Percentiles rank a stretch among this genome's conserved stretches.
Conservation (phyloP, 441 rosid species). For the Pelargonium myrrhifolium region DNA sequence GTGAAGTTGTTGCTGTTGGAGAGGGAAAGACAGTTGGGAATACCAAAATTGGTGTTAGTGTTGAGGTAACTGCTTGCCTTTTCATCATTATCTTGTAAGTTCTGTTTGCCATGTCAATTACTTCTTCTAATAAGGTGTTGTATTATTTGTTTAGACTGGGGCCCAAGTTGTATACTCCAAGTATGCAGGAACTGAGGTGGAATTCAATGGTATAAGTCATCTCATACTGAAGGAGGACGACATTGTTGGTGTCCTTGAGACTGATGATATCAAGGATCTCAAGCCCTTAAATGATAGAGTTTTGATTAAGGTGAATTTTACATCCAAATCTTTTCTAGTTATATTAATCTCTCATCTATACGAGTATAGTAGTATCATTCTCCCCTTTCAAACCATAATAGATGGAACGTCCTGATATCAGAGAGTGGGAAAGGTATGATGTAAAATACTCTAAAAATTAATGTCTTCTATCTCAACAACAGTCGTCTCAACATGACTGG, state of each 20-base stretch:
- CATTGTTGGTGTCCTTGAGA: slow-evolving; percentile 79
- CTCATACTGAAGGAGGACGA: slow-evolving; percentile 88
- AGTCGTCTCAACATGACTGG: too few relatives aligned
- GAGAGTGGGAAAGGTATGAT: too few relatives aligned
- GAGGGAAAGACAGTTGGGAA: slow-evolving; percentile 68
- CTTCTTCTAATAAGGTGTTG: background rate
- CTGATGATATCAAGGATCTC: slow-evolving; percentile 83
- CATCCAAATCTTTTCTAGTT: background rate
- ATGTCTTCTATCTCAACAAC: too few relatives aligned
- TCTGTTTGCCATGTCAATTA: background rate
- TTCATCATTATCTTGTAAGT: background rate
- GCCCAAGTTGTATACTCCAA: slow-evolving; percentile 73
- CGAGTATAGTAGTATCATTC: too few relatives aligned
- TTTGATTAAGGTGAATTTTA: slow-evolving; percentile 56
- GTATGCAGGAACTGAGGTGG: slow-evolving; percentile 83
- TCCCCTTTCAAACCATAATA: too few relatives aligned
- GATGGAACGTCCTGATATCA: too few relatives aligned
- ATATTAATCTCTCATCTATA: background rate
- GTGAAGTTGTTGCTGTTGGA: slow-evolving; percentile 88
- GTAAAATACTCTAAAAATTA: too few relatives aligned
- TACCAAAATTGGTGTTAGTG: slow-evolving; percentile 41
- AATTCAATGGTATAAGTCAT: slow-evolving; percentile 68
- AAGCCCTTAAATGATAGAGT: slow-evolving; percentile 85
- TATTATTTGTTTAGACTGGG: slow-evolving; percentile 49
- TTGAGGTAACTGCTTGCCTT: slow-evolving; percentile 38